A percentile compares a stretch with the other conserved stretches of the same genome.
These are phyloP conservation scores for Colletotrichum tofieldiae DNA, from an alignment of 2,329 filamentous ascomycete species.

Conservation along the genomic window DNA sequence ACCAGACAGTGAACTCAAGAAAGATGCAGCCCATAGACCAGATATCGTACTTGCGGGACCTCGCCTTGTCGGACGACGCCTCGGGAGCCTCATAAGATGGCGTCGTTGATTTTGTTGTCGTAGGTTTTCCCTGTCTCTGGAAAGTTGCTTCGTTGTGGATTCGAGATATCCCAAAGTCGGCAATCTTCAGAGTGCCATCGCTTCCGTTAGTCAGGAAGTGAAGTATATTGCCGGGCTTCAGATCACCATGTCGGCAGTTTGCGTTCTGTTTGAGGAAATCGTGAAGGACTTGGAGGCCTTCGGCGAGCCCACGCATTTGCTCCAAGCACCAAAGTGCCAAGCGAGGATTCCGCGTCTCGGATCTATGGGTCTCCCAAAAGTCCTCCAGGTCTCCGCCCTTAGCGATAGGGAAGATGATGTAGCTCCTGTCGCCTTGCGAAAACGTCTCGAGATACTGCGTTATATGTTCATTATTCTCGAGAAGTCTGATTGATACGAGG, in stretches of 20 bases:
- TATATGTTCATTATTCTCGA: constrained; percentile 8
- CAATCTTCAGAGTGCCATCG: constrained; percentile 1
- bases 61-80: not conserved
- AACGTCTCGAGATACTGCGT: not conserved
- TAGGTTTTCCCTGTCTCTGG: not conserved
- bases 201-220: not conserved
- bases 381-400: constrained; percentile 1
- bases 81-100: not conserved
- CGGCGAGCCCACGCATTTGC: constrained; percentile 1
- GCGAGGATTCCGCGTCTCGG: not conserved
- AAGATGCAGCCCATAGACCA: constrained; percentile 49
- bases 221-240: constrained; percentile 4
- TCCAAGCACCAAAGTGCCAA: constrained; percentile 6
- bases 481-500: not conserved
- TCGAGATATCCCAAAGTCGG: constrained; percentile 9
- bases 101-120: not conserved
- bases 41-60: constrained; percentile 46
- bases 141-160: not conserved
- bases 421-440: constrained; percentile 1
- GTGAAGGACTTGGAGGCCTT: not conserved
- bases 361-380: not conserved
- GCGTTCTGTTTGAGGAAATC: not conserved
- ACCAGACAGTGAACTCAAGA: constrained; percentile 48
- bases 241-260: constrained; percentile 3
- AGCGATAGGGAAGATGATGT: not conserved